Percentiles rank a stretch among this genome's conserved stretches.
Conservation (phyloP, 2,329 filamentous ascomycete species). For the Ceratocystis colombiana region DNA sequence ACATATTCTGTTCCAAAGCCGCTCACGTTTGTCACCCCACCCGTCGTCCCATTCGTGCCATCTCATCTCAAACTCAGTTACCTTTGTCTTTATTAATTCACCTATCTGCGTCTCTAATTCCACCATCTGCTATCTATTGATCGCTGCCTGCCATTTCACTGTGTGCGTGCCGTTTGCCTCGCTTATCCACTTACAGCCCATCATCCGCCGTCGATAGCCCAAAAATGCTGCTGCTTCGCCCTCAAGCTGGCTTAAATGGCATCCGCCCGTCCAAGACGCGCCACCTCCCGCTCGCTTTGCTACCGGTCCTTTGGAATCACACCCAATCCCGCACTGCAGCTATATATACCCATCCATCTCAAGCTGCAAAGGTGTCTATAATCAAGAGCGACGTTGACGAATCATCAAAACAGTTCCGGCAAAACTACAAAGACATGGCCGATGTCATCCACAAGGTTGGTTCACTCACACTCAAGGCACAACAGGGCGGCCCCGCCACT, state of each 20-base stretch:
- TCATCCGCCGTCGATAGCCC: background rate
- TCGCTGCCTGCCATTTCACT: too few relatives aligned
- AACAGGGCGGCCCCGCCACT: constrained; percentile 68
- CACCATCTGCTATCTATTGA: too few relatives aligned
- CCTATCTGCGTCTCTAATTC: background rate
- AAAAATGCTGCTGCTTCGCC: background rate
- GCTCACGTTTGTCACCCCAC: background rate
- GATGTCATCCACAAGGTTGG: constrained; percentile 60
- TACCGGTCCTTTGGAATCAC: constrained; percentile 27
- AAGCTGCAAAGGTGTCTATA: constrained; percentile 72
- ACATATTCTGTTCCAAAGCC: background rate
- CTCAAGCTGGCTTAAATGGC: background rate
- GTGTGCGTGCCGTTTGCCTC: too few relatives aligned
- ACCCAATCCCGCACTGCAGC: constrained; percentile 44
- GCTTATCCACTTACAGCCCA: constrained; percentile 3
- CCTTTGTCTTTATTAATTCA: background rate
- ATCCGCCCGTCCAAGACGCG: constrained; percentile 27
- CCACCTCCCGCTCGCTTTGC: constrained; percentile 31
- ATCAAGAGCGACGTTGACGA: constrained; percentile 72
- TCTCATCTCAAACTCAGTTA: too few relatives aligned
- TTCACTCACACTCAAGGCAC: constrained; percentile 58
- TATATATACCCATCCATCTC: constrained; percentile 69
- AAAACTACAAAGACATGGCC: constrained; percentile 70
- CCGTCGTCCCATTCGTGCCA: background rate
- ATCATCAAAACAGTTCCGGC: constrained; percentile 54